Evolutionary conservation across 2,329 filamentous ascomycete genomes (phyloP), one percentile per base, ranked within the genome.

Genomic region (Neocucurbitaria cava): DNA sequence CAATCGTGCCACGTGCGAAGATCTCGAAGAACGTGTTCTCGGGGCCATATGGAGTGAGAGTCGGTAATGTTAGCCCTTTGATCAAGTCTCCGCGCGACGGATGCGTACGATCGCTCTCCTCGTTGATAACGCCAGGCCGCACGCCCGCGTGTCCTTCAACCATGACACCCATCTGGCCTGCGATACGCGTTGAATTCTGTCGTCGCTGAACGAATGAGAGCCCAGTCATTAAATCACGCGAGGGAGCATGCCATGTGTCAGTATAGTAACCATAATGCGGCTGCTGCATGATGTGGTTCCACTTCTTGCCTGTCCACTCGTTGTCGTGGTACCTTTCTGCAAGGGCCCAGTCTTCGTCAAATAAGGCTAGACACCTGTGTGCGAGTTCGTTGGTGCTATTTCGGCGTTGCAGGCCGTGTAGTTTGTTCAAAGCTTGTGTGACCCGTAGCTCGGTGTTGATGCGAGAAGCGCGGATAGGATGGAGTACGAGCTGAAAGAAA

Each of bases 101-200:
- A 71, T 87, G 84, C 57, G 88, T 86, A 11, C 87, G 85, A 1
- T 85, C 84, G 6, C 88, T 81, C 0, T 83, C 84, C 1, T 84
- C 86, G 58, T 88, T 87, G 47, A 31, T 28, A 9, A 52, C 36
- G 2, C 51, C 51, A 13, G 51, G 45, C 30, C 46, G 30, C 10
- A 54, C 46, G 18, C 55, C 52, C 11, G 21, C 28, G 7, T 79
- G 81, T 1, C 82, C 85, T 65, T 89, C 85, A 1, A 87, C 79
- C 2, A 81, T 77, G 47, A 89, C 75, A 24, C 87, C 85, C 36
- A 89, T 75, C 41, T 84, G 78, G 10, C 87, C 87, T 8, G 18
- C 42, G 6, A 1, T 83, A 80, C 3, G 87, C 72, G 6, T 82
- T 80, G n/a, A 78, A 78, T 49, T 85, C 81, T 2, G 77, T 72